These are phyloP conservation scores for Ustilago vetiveriae DNA, from an alignment of 1,284 basidiomycete species.

Conservation along the genomic window DNA sequence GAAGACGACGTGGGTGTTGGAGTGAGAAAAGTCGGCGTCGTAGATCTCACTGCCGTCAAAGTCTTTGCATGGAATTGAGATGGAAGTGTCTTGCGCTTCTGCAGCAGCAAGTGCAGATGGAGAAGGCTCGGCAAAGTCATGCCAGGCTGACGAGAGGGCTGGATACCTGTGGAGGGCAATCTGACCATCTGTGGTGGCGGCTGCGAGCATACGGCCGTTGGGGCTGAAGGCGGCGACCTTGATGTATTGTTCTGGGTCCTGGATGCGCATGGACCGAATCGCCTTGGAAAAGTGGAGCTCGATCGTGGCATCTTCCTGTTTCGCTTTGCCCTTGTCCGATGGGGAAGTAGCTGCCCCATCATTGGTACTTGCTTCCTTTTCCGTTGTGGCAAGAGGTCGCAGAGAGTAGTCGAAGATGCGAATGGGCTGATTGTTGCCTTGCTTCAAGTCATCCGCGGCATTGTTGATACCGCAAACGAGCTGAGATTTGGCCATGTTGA, in stretches of 20 bases:
- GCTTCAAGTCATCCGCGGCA: constrained; percentile 26
- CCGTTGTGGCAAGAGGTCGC: neutral
- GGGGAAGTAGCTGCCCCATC: constrained; percentile 1
- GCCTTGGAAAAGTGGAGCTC: constrained; percentile 29
- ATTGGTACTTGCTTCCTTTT: neutral
- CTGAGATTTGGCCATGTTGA: constrained; percentile 32
- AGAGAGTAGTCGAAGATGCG: constrained; percentile 52
- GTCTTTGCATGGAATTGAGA: constrained; percentile 42
- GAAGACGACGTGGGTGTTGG: constrained; percentile 57
- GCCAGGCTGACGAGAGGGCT: constrained; percentile 49
- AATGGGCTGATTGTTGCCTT: constrained; percentile 50
- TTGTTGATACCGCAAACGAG: constrained; percentile 63
- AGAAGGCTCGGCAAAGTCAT: constrained; percentile 23
- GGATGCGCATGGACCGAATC: constrained; percentile 43
- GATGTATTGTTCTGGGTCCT: constrained; percentile 55
- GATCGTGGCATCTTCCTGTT: constrained; percentile 13
- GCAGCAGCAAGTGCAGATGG: constrained; percentile 29
- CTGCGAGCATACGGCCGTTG: constrained; percentile 53
- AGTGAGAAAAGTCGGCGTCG: constrained; percentile 62
- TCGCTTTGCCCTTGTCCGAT: constrained; percentile 30
- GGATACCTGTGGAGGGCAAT: constrained; percentile 60
- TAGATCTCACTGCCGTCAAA: constrained; percentile 60
- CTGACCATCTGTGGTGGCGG: constrained; percentile 57
- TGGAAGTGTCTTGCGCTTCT: constrained; percentile 40
- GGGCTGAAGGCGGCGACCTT: constrained; percentile 54